Base-by-base conservation (phyloP, 495 filamentous ascomycete genomes). In the Talaromyces liani region DNA sequence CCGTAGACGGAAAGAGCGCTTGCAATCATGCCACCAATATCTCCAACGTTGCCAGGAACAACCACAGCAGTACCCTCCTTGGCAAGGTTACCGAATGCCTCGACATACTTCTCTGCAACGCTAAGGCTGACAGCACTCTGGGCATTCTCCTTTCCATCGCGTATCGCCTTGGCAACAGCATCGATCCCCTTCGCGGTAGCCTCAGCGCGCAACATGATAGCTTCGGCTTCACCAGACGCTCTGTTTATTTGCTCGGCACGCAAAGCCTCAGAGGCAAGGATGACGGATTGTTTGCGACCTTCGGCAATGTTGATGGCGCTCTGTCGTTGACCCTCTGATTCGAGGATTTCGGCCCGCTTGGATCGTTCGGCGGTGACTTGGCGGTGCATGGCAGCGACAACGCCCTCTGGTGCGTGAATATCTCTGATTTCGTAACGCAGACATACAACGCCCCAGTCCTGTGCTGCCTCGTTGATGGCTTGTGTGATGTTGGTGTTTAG, bases 271-370 rank as follows among this genome's bases (percentile, higher is more conserved):
- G 91, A 96, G 0, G 95, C 95, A 14, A 98, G 80, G 65, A 98
- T 98, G 25, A 96, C 93, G 65, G 85, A 89, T 81, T 97, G 94
- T 77, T 98, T 98, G 72, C 89, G 81, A 64, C 94, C 94, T 78
- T 98, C 94, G 60, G 94, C 94, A 67, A 98, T 96, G 75, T 98
- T 98, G 81, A 98, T 98, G 6, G 94, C 95, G 66, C 85, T 90
- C 80, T 98, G 94, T 33, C 94, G 81, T 76, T 98, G 95, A 67
- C 94, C 94, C 65, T 98, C 94, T 2, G 89, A 93, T 60, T 98
- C 94, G 16, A 98, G 80, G 66, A 98, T 98, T 79, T 98, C 94
- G 60, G 94, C 94, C 36, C 94, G 88, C 82, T 98, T 98, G 67
- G 88, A 92, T 1, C 94, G 87, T 79, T 98, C 94, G 0, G 94